phyloP scores from a whole-genome alignment of 768 basidiomycete species.

The Filobasidium floriforme region DNA sequence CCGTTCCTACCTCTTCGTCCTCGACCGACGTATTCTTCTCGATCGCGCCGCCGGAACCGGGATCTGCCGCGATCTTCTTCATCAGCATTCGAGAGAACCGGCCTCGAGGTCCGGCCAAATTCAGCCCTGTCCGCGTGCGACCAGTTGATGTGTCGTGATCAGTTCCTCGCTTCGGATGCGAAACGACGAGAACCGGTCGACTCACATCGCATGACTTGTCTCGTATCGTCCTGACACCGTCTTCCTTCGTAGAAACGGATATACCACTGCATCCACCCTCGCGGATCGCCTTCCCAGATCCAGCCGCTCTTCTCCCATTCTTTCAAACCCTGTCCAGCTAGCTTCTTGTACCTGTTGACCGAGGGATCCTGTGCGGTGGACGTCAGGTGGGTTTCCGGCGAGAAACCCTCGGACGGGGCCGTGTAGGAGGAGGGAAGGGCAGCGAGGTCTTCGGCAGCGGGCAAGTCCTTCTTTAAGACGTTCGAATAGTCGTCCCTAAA shows the following conservation, averaged over 20 bases:
- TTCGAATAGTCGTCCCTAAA: constrained; percentile 35
- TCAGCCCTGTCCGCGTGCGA: constrained; percentile 32
- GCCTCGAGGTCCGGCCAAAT: constrained; percentile 40
- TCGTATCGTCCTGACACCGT: constrained; percentile 40
- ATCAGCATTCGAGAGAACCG: constrained; percentile 39
- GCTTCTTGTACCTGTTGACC: constrained; percentile 34
- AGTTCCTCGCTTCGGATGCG: not conserved
- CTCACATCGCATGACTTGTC: constrained; percentile 42
- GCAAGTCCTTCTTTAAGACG: constrained; percentile 29
- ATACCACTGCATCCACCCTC: constrained; percentile 46
- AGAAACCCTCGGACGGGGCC: not conserved
- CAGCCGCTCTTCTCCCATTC: constrained; percentile 46
- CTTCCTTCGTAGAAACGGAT: constrained; percentile 39
- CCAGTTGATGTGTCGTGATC: not conserved
- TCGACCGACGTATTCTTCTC: constrained; percentile 18
- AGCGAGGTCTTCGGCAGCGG: constrained; percentile 15
- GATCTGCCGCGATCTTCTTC: constrained; percentile 34
- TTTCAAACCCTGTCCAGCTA: constrained; percentile 38
- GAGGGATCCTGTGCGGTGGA: constrained; percentile 27
- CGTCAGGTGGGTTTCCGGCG: constrained; percentile 23
- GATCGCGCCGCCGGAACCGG: constrained; percentile 26
- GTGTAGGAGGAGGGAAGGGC: constrained; percentile 11
- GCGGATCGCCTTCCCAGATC: constrained; percentile 43
- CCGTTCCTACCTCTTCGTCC: constrained; percentile 38
- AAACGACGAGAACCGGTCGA: not conserved